A percentile compares a stretch with the other conserved stretches of the same genome.
Evolutionary conservation across 768 basidiomycete species (phyloP).

Genomic region (Mrakia gelida): DNA sequence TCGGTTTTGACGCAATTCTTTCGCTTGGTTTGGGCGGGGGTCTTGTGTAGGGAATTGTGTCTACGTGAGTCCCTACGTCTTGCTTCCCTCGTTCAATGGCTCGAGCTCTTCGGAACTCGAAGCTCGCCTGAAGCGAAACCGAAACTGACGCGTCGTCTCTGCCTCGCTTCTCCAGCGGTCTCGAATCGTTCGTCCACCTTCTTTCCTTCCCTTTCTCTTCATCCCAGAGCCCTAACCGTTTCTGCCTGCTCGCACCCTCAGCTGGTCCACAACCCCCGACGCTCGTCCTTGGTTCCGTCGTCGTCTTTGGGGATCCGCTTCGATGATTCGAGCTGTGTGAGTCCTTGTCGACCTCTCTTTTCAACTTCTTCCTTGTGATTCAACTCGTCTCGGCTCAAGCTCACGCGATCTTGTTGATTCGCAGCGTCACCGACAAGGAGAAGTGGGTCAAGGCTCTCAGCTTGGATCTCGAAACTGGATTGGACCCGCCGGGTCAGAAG

Average conservation of each 20-base stretch:
- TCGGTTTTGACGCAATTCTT: neutral
- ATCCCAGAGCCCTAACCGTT: slow-evolving; percentile 40
- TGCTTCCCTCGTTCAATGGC: neutral
- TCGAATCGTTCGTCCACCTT: neutral
- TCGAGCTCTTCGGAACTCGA: no score
- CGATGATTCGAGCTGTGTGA: slow-evolving; percentile 41
- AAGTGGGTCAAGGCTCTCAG: slow-evolving; percentile 86
- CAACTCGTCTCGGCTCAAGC: no score
- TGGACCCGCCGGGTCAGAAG: slow-evolving; percentile 80
- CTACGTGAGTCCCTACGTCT: slow-evolving; percentile 11
- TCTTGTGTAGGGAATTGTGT: slow-evolving; percentile 24
- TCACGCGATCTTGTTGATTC: no score
- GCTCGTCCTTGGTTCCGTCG: slow-evolving; percentile 89
- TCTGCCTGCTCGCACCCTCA: neutral
- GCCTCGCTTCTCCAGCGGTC: neutral
- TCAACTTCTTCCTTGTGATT: no score
- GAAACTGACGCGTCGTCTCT: neutral
- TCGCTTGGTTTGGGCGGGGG: neutral
- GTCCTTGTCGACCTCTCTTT: slow-evolving; percentile 3
- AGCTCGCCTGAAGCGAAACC: neutral
- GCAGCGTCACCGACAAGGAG: slow-evolving; percentile 44
- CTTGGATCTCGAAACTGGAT: slow-evolving; percentile 83
- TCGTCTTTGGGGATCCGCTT: slow-evolving; percentile 54
- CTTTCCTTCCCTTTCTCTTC: neutral
- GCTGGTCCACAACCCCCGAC: slow-evolving; percentile 80